Conservation (phyloP, 1,139 yeast genomes). For the Candida gigantensis region DNA sequence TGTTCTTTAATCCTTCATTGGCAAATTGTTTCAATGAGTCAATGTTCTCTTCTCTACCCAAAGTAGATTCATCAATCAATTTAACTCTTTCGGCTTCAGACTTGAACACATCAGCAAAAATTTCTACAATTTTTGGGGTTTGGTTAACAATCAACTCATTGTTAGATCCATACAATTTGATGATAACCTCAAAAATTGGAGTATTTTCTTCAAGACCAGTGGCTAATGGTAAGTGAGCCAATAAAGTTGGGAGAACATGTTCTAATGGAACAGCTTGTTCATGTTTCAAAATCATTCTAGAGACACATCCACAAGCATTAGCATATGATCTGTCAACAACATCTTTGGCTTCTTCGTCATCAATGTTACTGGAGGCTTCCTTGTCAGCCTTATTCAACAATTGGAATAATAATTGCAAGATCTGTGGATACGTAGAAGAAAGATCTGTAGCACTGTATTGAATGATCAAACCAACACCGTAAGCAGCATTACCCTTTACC, state of each 20-base stretch:
- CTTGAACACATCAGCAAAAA: slow-evolving; percentile 69
- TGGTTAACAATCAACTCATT: slow-evolving; percentile 56
- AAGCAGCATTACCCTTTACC: slow-evolving; percentile 94
- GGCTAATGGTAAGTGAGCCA: slow-evolving; percentile 80
- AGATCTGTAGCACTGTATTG: slow-evolving; percentile 60
- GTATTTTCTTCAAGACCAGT: slow-evolving; percentile 91
- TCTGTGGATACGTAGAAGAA: slow-evolving; percentile 62
- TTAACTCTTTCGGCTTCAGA: slow-evolving; percentile 73
- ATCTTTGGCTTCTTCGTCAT: slow-evolving; percentile 79
- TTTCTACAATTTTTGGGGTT: slow-evolving; percentile 65
- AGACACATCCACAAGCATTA: slow-evolving; percentile 96
- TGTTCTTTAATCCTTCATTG: slow-evolving; percentile 59
- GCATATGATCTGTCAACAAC: slow-evolving; percentile 84
- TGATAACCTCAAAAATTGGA: slow-evolving; percentile 80
- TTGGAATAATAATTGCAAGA: slow-evolving; percentile 76
- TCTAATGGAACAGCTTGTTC: slow-evolving; percentile 74
- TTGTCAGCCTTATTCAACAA: slow-evolving; percentile 77
- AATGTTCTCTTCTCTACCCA: slow-evolving; percentile 81
- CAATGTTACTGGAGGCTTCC: slow-evolving; percentile 55
- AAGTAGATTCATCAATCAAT: slow-evolving; percentile 68
- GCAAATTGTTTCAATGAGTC: slow-evolving; percentile 80
- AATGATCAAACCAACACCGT: slow-evolving; percentile 86
- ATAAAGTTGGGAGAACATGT: slow-evolving; percentile 75
- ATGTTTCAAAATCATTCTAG: slow-evolving; percentile 82
- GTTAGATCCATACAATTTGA: slow-evolving; percentile 67